Percentiles rank a stretch among this genome's conserved stretches.
These are phyloP conservation scores for Potentilla sterilis DNA, from an alignment of 306 rosid species.

Conservation along the genomic window DNA sequence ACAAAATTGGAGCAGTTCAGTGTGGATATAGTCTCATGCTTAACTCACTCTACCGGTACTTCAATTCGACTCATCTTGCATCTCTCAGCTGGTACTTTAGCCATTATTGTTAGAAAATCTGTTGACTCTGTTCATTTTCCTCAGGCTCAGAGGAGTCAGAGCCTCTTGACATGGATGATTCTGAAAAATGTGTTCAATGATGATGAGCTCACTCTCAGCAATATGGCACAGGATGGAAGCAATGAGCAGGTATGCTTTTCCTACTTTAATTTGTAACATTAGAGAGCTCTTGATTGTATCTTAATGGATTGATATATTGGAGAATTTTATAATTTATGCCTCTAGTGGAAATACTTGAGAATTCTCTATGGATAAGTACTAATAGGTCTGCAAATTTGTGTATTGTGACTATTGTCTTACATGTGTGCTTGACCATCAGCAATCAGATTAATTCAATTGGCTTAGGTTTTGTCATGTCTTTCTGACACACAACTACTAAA, in stretches of 20 bases:
- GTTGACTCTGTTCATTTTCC: not conserved
- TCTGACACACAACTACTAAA: too few species aligned
- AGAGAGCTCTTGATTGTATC: not conserved
- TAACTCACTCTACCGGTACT: not conserved
- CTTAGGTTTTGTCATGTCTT: too few species aligned
- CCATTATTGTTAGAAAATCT: not conserved
- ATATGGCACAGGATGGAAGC: not conserved
- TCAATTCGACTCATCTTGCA: not conserved
- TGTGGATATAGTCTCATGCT: not conserved
- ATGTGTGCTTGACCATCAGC: not conserved
- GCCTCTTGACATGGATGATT: not conserved
- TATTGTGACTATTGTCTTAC: not conserved
- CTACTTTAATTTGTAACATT: not conserved
- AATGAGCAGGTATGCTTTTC: not conserved
- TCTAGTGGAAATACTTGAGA: not conserved
- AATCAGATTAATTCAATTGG: not conserved
- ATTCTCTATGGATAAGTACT: not conserved
- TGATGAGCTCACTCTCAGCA: not conserved
- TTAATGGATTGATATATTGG: not conserved
- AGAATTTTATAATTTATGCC: not conserved
- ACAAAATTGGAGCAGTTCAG: not conserved
- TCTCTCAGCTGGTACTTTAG: not conserved
- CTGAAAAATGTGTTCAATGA: not conserved
- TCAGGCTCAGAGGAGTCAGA: not conserved
- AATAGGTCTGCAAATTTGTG: not conserved